These are phyloP conservation scores for Colletotrichum australisinense DNA, from an alignment of 2,329 filamentous ascomycete genomes.

Conservation along the genomic window DNA sequence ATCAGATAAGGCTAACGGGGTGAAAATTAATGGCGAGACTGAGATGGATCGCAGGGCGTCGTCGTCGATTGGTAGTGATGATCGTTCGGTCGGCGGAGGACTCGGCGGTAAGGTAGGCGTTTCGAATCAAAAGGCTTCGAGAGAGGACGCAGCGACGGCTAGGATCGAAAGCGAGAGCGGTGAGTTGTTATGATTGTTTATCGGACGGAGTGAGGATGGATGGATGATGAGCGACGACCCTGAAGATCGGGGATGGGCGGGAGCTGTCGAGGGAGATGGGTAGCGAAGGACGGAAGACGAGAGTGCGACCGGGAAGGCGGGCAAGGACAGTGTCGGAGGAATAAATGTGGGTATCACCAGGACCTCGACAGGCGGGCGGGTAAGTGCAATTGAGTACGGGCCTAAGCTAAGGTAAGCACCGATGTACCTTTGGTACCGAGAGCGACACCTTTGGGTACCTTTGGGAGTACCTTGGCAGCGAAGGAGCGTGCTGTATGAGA, in stretches of 20 bases:
- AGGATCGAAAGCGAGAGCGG: neutral
- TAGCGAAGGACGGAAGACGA: slow-evolving; percentile 33
- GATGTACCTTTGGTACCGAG: slow-evolving; percentile 11
- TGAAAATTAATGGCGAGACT: neutral
- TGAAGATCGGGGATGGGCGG: slow-evolving; percentile 25
- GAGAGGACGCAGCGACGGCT: neutral
- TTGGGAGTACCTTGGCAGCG: neutral
- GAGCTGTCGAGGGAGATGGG: slow-evolving; percentile 34
- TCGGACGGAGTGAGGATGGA: slow-evolving; percentile 24
- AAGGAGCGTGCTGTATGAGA: neutral
- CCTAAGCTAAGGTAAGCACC: slow-evolving; percentile 25
- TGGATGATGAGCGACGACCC: slow-evolving; percentile 16
- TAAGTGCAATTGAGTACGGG: slow-evolving; percentile 24
- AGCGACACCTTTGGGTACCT: neutral
- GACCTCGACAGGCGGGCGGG: slow-evolving; percentile 31
- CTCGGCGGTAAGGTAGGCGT: slow-evolving; percentile 22
- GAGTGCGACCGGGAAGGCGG: slow-evolving; percentile 34
- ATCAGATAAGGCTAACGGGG: neutral
- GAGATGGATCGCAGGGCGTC: neutral
- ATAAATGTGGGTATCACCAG: slow-evolving; percentile 35
- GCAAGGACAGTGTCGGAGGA: slow-evolving; percentile 36
- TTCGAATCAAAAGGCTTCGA: neutral
- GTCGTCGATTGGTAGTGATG: neutral
- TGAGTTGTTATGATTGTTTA: neutral
- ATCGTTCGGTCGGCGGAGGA: slow-evolving; percentile 9